Conservation (phyloP, 208 protist species). For the Leishmania major region DNA sequence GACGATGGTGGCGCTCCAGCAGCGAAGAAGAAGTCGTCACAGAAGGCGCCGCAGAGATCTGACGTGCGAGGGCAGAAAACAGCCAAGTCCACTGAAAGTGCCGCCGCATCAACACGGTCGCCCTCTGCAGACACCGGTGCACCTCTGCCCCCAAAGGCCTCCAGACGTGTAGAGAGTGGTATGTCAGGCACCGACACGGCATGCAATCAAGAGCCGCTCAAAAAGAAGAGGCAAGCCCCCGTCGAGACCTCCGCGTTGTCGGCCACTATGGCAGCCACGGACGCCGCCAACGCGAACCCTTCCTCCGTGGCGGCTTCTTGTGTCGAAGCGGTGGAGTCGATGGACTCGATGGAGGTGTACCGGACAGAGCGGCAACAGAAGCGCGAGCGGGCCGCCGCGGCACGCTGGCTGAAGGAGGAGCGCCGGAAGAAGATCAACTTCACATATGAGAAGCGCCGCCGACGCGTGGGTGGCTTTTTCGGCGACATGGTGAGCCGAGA, state of each 20-base stretch:
- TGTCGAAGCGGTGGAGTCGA: neutral
- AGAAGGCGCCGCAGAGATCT: neutral
- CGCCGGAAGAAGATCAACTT: slow-evolving; percentile 90
- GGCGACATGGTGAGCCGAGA: slow-evolving; percentile 54
- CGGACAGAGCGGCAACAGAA: slow-evolving; percentile 60
- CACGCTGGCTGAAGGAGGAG: slow-evolving; percentile 86
- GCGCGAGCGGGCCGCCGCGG: slow-evolving; percentile 76
- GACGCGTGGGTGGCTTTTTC: slow-evolving; percentile 87
- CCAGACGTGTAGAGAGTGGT: neutral
- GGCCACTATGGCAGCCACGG: neutral
- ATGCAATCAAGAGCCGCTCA: neutral
- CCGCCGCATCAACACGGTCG: neutral
- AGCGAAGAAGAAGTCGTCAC: neutral
- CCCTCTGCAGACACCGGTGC: neutral
- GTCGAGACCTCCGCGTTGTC: neutral
- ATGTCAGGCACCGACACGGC: neutral
- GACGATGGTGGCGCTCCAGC: neutral
- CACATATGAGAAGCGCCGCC: slow-evolving; percentile 80
- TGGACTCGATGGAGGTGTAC: slow-evolving; percentile 48
- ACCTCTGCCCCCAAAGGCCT: neutral
- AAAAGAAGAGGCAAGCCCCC: slow-evolving; percentile 6
- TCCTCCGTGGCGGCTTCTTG: neutral
- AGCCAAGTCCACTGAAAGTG: neutral
- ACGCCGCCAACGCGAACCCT: neutral
- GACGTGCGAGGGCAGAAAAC: neutral